Percentiles rank a stretch among this genome's conserved stretches.
Conservation (phyloP, 768 basidiomycete species). For the Hirschioporus abietinus region DNA sequence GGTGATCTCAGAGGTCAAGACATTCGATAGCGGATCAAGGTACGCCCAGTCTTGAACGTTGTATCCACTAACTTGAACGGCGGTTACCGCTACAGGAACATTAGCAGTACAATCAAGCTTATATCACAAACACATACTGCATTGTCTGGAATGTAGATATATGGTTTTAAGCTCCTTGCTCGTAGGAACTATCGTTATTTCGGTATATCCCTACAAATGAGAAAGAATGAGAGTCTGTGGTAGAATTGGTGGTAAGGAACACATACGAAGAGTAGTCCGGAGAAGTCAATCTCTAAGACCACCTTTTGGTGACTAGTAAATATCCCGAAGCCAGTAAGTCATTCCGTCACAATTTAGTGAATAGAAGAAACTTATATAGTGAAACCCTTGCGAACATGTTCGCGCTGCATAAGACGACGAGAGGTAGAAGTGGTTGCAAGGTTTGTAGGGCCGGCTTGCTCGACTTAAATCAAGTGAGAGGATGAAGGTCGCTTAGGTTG, state of each 20-base stretch:
- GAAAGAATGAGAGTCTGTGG: slow-evolving; percentile 13
- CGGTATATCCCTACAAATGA: slow-evolving; percentile 75
- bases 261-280: slow-evolving; percentile 74
- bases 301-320: slow-evolving; percentile 96
- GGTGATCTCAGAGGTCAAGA: slow-evolving; percentile 58
- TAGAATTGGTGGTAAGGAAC: slow-evolving; percentile 24
- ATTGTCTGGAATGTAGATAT: slow-evolving; percentile 85
- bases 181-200: slow-evolving; percentile 83
- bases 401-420: slow-evolving; percentile 52
- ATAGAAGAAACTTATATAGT: slow-evolving; percentile 70
- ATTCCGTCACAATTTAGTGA: slow-evolving; percentile 18
- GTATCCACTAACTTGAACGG: slow-evolving; percentile 65
- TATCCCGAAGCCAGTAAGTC: slow-evolving; percentile 45
- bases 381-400: slow-evolving; percentile 77
- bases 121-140: slow-evolving; percentile 47
- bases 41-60: slow-evolving; percentile 68
- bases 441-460: too few relatives aligned
- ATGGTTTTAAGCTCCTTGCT: slow-evolving; percentile 76
- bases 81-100: slow-evolving; percentile 55
- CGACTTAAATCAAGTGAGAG: too few relatives aligned
- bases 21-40: slow-evolving; percentile 65
- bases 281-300: slow-evolving; percentile 88
- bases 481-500: too few relatives aligned
- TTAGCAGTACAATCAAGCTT: slow-evolving; percentile 10
- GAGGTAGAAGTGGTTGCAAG: not conserved